phyloP scores from a whole-genome alignment of 352 stramenopile genomes.

The Globisporangium emineosum region DNA sequence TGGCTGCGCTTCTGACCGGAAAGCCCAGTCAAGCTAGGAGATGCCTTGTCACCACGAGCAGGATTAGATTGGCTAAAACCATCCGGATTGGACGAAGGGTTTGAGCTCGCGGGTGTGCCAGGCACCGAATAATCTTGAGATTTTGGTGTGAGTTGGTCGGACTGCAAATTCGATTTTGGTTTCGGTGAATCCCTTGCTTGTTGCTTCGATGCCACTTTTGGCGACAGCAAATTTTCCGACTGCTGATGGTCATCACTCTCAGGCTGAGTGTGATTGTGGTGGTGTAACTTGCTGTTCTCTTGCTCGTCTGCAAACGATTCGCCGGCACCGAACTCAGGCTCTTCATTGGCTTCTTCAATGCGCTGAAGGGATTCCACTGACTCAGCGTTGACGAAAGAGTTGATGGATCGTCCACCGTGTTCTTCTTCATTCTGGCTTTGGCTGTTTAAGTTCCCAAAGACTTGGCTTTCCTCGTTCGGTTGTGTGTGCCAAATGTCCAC shows the following conservation, averaged over 20 bases:
- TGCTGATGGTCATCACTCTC: background rate
- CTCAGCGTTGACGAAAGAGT: background rate
- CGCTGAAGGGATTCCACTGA: background rate
- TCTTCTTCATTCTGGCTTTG: conserved; percentile 7
- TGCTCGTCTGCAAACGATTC: background rate
- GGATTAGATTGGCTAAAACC: background rate
- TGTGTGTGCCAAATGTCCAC: conserved; percentile 15
- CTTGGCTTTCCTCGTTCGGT: conserved; percentile 10
- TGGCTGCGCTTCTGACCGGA: background rate
- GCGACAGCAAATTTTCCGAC: conserved; percentile 8
- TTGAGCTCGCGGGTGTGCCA: background rate
- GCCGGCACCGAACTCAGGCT: background rate
- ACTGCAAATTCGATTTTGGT: background rate
- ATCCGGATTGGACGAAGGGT: background rate
- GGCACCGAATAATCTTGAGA: background rate
- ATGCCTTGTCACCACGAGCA: background rate
- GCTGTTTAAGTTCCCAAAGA: conserved; percentile 1
- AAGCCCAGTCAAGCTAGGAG: background rate
- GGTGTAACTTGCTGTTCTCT: background rate
- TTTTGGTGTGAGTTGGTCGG: background rate
- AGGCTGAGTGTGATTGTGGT: background rate
- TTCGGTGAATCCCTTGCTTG: background rate
- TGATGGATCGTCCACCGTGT: background rate
- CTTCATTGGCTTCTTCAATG: background rate
- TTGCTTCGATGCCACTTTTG: conserved; percentile 1